Evolutionary conservation across 1,284 basidiomycete genomes (phyloP).

Genomic region (Bjerkandera adusta): DNA sequence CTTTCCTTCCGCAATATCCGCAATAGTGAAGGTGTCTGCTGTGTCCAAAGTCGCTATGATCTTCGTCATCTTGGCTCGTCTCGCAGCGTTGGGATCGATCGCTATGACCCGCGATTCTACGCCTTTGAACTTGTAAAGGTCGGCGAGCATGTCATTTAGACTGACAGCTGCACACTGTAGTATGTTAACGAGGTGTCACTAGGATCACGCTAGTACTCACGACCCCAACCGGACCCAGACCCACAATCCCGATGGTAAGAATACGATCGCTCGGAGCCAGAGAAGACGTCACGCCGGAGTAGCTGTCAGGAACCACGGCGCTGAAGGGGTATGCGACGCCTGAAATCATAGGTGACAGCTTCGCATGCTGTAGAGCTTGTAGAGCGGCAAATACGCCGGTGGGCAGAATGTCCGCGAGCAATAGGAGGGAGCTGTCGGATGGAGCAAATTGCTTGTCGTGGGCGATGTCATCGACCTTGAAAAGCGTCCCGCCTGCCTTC

Average conservation of each 20-base stretch:
- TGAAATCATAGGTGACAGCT: constrained; percentile 54
- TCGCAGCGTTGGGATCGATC: constrained; percentile 55
- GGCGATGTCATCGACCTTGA: constrained; percentile 53
- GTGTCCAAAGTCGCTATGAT: constrained; percentile 51
- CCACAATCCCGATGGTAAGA: constrained; percentile 64
- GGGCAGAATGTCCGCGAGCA: constrained; percentile 80
- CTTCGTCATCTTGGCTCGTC: constrained; percentile 54
- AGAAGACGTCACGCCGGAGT: constrained; percentile 17
- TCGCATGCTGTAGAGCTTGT: constrained; percentile 72
- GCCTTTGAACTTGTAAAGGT: constrained; percentile 27
- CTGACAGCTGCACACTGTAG: constrained; percentile 56
- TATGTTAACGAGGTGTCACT: background rate
- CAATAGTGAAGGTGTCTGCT: constrained; percentile 43
- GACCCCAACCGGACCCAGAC: constrained; percentile 76
- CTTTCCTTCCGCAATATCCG: constrained; percentile 51
- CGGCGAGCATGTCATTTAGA: constrained; percentile 59
- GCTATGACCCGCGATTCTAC: constrained; percentile 56
- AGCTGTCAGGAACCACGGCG: constrained; percentile 24
- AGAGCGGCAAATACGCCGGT: constrained; percentile 76
- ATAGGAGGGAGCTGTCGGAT: constrained; percentile 57
- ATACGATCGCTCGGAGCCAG: constrained; percentile 37
- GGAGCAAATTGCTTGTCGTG: constrained; percentile 24
- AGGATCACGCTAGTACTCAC: constrained; percentile 32
- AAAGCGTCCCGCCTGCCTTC: constrained; percentile 76
- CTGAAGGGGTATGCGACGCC: constrained; percentile 58